Conservation (phyloP, 2,329 filamentous ascomycete genomes). For the Blastomyces gilchristii region DNA sequence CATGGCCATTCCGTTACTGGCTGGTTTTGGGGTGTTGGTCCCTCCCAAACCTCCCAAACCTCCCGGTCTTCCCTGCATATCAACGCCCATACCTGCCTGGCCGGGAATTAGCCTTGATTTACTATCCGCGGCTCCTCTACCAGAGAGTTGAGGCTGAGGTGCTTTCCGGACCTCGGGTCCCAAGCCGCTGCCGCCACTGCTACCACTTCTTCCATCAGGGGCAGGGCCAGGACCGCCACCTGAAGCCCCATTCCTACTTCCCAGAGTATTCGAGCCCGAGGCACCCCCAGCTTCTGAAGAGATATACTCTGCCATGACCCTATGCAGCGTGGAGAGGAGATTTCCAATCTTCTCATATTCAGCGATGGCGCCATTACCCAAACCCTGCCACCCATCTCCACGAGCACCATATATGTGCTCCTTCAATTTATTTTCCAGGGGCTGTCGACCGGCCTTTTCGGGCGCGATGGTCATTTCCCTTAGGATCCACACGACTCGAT, state of each 20-base stretch:
- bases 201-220: neutral
- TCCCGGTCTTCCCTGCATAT: neutral
- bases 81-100: neutral
- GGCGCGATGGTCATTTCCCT: conserved; percentile 21
- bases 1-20: neutral
- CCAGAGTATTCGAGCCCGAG: neutral
- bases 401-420: conserved; percentile 28
- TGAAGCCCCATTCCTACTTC: neutral
- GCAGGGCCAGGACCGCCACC: neutral
- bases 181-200: neutral
- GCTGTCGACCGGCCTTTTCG: conserved; percentile 14
- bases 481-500: conserved; percentile 28
- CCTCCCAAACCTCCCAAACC: neutral
- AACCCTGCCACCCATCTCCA: conserved; percentile 32
- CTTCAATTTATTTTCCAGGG: conserved; percentile 19
- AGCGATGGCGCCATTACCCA: conserved; percentile 30
- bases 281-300: neutral
- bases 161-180: neutral
- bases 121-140: neutral
- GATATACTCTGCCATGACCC: conserved; percentile 12
- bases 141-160: neutral
- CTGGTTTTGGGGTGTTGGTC: neutral
- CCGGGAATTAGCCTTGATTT: neutral
- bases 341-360: conserved; percentile 25
- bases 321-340: conserved; percentile 21